Evolutionary conservation across 371 early-diverging fungal genomes (phyloP).

Genomic region (Neoconidiobolus thromboides): DNA sequence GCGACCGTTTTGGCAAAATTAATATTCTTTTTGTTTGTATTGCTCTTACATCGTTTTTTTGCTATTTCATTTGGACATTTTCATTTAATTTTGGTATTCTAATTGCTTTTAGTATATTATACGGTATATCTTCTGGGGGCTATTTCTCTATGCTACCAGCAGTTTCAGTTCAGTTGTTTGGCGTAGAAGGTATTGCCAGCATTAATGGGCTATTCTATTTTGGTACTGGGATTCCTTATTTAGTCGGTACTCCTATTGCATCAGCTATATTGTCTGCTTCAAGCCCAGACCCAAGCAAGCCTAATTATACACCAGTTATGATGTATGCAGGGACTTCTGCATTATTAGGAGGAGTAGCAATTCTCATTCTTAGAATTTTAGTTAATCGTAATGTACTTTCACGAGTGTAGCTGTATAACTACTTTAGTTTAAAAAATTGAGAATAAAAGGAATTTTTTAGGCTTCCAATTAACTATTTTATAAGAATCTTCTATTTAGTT

Average conservation of each 20-base stretch:
- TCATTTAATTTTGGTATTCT: conserved; percentile 20
- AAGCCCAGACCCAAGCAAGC: not conserved
- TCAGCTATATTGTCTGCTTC: conserved; percentile 18
- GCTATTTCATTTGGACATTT: conserved; percentile 16
- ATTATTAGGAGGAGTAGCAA: not conserved
- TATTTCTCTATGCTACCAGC: conserved; percentile 23
- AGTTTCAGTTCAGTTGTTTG: conserved; percentile 18
- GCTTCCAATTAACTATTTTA: too few species aligned
- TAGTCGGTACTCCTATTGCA: conserved; percentile 19
- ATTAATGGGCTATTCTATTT: conserved; percentile 17
- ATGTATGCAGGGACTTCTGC: conserved; percentile 1
- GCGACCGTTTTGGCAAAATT: conserved; percentile 41
- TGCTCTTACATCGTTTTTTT: not conserved
- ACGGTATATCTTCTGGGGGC: conserved; percentile 31
- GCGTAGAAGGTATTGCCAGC: conserved; percentile 16
- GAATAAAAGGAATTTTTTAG: too few species aligned
- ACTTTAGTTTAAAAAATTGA: too few species aligned
- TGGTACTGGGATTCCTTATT: conserved; percentile 13
- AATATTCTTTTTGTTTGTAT: conserved; percentile 15
- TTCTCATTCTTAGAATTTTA: not conserved
- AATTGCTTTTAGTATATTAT: conserved; percentile 28
- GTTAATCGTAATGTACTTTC: not conserved
- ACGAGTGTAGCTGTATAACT: too few species aligned
- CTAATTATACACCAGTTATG: not conserved
- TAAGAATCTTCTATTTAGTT: too few species aligned